These are phyloP conservation scores for Eleusine indica DNA, from an alignment of 176 grass and related monocot genomes.

Conservation along the genomic window DNA sequence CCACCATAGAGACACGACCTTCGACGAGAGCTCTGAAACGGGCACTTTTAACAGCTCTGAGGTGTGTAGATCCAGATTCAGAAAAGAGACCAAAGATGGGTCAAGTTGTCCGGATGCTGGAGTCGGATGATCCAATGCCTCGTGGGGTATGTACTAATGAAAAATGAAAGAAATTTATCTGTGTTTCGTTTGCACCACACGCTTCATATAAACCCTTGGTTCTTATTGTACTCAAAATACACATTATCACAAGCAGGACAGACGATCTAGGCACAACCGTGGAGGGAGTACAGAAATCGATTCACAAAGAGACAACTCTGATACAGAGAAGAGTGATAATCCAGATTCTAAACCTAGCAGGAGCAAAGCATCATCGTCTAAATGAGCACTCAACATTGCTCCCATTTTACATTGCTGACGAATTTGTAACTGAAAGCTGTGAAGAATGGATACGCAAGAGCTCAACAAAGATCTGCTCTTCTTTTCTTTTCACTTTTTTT, in stretches of 20 bases:
- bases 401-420: constrained; percentile 43
- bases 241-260: constrained; percentile 54
- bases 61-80: constrained; percentile 95
- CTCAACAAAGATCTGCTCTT: constrained; percentile 35
- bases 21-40: constrained; percentile 88
- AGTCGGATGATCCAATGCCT: constrained; percentile 86
- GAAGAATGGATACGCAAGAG: constrained; percentile 24
- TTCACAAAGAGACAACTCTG: constrained; percentile 75
- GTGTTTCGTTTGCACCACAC: neutral
- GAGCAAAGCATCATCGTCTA: constrained; percentile 53
- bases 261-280: constrained; percentile 57
- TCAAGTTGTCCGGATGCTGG: constrained; percentile 94
- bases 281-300: constrained; percentile 64
- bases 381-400: constrained; percentile 38
- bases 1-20: constrained; percentile 75
- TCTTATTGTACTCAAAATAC: constrained; percentile 8
- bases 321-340: constrained; percentile 84
- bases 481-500: constrained; percentile 9
- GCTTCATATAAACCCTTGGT: neutral
- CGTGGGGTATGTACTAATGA: constrained; percentile 59
- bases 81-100: constrained; percentile 99
- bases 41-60: constrained; percentile 85
- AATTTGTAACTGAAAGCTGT: constrained; percentile 36
- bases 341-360: constrained; percentile 65
- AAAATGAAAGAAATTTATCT: neutral